Percentiles rank a stretch among this genome's conserved stretches.
These are phyloP conservation scores for Murraya koenigii DNA, from an alignment of 345 rosid species.

Conservation along the genomic window DNA sequence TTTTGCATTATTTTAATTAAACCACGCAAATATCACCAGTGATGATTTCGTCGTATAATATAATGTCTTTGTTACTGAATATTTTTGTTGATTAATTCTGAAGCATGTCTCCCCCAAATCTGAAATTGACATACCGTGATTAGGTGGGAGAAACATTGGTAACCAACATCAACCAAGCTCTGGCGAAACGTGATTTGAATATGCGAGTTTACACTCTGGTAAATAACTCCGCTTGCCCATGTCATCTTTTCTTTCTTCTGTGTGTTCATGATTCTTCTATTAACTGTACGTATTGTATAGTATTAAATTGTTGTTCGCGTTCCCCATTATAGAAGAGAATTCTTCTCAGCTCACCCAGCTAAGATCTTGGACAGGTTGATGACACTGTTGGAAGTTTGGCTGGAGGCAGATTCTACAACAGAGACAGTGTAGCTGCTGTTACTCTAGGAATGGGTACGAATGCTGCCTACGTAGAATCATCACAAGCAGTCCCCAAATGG, in stretches of 20 bases:
- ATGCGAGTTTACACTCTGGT: slow-evolving; percentile 36
- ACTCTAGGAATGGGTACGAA: slow-evolving; percentile 52
- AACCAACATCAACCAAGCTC: slow-evolving; percentile 40
- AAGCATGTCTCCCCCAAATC: too few species aligned
- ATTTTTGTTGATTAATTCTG: neutral
- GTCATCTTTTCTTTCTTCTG: too few species aligned
- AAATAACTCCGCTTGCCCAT: neutral
- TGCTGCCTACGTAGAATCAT: slow-evolving; percentile 53
- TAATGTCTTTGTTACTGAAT: too few species aligned
- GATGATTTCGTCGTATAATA: neutral
- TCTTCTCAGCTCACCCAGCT: neutral
- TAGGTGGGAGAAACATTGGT: slow-evolving; percentile 32
- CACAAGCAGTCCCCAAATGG: slow-evolving; percentile 41
- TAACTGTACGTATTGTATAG: neutral
- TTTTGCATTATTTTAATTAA: neutral
- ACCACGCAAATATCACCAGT: neutral
- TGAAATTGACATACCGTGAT: neutral
- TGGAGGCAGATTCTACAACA: slow-evolving; percentile 58
- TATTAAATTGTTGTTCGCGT: neutral
- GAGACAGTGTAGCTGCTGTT: slow-evolving; percentile 53
- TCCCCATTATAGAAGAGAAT: neutral
- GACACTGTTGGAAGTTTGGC: slow-evolving; percentile 55
- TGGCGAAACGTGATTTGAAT: slow-evolving; percentile 39
- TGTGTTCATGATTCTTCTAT: neutral
- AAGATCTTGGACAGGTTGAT: slow-evolving; percentile 39